These are phyloP conservation scores for Hanseniaspora lindneri DNA, from an alignment of 805 yeast genomes.

Conservation along the genomic window DNA sequence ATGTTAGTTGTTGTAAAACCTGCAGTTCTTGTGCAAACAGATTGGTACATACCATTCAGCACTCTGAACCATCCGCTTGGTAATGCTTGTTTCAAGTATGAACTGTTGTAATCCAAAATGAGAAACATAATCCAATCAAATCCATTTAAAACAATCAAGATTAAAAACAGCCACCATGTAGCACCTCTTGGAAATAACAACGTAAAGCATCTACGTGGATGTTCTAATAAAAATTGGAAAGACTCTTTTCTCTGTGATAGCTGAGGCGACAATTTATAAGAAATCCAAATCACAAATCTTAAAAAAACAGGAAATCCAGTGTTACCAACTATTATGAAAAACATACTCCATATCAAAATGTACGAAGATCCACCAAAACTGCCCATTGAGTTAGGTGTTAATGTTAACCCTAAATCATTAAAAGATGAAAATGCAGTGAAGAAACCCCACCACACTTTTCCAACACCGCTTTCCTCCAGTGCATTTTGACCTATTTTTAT, in stretches of 20 bases:
- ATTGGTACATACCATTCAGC: slow-evolving; percentile 77
- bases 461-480: slow-evolving; percentile 45
- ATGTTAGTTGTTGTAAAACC: slow-evolving; percentile 72
- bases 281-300: slow-evolving; percentile 70
- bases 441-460: slow-evolving; percentile 88
- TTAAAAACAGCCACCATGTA: slow-evolving; percentile 85
- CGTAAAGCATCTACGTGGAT: slow-evolving; percentile 95
- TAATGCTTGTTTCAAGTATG: slow-evolving; percentile 34
- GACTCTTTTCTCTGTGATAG: slow-evolving; percentile 59
- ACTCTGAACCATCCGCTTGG: slow-evolving; percentile 37
- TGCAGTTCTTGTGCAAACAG: slow-evolving; percentile 86
- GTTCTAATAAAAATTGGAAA: slow-evolving; percentile 75
- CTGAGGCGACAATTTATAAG: slow-evolving; percentile 56
- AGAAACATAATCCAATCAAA: slow-evolving; percentile 73
- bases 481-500: slow-evolving; percentile 31
- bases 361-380: slow-evolving; percentile 55
- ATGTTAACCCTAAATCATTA: slow-evolving; percentile 73
- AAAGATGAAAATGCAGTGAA: slow-evolving; percentile 72
- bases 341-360: slow-evolving; percentile 47
- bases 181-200: slow-evolving; percentile 82
- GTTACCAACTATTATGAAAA: slow-evolving; percentile 81
- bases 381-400: slow-evolving; percentile 70
- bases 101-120: slow-evolving; percentile 54
- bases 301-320: slow-evolving; percentile 85
- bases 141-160: slow-evolving; percentile 58